Base-by-base conservation (phyloP, 75 land plant genomes). In the Cupressus sempervirens region DNA sequence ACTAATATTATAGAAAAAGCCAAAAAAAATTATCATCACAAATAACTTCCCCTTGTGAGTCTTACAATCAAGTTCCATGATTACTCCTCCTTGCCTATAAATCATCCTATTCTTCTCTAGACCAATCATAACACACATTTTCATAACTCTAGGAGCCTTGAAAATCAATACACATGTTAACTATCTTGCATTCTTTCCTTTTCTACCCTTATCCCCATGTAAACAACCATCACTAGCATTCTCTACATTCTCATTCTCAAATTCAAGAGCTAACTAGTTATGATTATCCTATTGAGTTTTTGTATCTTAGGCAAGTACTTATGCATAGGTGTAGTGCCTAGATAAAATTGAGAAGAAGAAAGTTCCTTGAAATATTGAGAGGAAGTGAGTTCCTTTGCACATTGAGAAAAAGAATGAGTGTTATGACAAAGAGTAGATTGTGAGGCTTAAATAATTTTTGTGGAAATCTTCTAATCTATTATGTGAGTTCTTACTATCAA, bases 231-330 rank as follows among this genome's bases (percentile, higher is more conserved):
- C n/a, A n/a, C n/a, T n/a, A n/a, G n/a, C n/a, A 84, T 48, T 48
- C 3, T 85, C 93, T 1, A 83, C 80, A 35, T 88, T 90, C 12
- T 94, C 94, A 38, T 90, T 89, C 13, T 94, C 87, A 14, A 95
- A 88, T 86, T 95, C 96, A 53, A 93, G 85, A 76, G 93, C 89
- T 1, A 93, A 91, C 89, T 85, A 91, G 80, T 94, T 94, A 15
- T 95, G 96, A 73, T 94, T 94, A 85, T 95, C 97, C 97, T 94
- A 93, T 65, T n/a, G n/a, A n/a, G n/a, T n/a, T n/a, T n/a, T n/a
- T n/a, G n/a, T n/a, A n/a, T n/a, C n/a, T n/a, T n/a, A n/a, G n/a
- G n/a, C n/a, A n/a, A n/a, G n/a, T n/a, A n/a, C n/a, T n/a, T n/a
- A n/a, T n/a, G n/a, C n/a, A n/a, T n/a, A n/a, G n/a, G n/a, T n/a